phyloP scores from a whole-genome alignment of 2,329 filamentous ascomycete species.

The Scedosporium minutisporum region DNA sequence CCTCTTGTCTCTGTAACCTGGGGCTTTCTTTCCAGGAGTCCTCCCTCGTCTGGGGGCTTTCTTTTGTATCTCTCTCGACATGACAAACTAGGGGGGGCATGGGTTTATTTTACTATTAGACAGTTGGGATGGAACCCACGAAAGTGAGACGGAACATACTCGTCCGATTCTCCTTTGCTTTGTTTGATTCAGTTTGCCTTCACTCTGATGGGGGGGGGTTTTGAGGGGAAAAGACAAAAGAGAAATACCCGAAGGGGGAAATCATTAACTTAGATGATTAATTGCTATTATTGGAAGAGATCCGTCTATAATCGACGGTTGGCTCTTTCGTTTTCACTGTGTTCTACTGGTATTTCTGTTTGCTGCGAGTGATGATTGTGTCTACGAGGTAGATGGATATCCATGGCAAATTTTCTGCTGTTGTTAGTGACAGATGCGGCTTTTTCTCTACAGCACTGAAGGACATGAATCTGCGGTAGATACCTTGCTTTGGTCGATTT shows the following conservation, averaged over 20 bases:
- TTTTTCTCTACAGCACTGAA: no score
- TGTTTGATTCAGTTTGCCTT: not conserved
- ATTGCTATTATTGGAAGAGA: not conserved
- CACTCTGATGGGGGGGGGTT: not conserved
- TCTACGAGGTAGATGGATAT: no score
- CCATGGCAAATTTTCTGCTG: no score
- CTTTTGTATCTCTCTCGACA: not conserved
- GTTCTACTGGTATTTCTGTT: no score
- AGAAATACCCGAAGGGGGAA: not conserved
- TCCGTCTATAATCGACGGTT: not conserved
- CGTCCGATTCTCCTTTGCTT: not conserved
- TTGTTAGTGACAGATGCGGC: no score
- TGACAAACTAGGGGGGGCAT: not conserved
- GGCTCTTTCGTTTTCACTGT: not conserved
- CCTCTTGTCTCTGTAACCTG: not conserved
- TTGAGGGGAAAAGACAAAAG: not conserved
- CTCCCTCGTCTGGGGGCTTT: not conserved
- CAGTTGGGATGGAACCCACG: not conserved
- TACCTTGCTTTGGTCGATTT: no score
- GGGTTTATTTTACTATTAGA: not conserved
- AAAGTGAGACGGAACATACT: not conserved
- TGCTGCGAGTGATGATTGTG: no score
- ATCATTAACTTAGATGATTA: constrained; percentile 1
- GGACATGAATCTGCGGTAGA: no score
- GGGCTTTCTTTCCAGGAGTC: not conserved